Evolutionary conservation across 352 stramenopile species (phyloP).

Genomic region (Pythium periplocum): DNA sequence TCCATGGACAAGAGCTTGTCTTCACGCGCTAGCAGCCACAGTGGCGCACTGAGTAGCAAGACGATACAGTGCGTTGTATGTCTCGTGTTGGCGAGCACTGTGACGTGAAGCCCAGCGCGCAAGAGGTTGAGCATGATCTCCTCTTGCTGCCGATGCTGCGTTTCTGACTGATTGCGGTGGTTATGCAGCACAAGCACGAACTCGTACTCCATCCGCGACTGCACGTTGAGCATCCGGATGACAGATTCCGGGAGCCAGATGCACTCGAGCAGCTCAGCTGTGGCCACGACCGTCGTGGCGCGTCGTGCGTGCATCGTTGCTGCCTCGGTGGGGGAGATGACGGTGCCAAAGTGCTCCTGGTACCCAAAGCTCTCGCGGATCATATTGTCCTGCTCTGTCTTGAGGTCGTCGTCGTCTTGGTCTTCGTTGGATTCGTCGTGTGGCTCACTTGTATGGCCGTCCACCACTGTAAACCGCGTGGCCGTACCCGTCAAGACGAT

Average conservation of each 20-base stretch:
- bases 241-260: slow-evolving; percentile 49
- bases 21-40: slow-evolving; percentile 51
- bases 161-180: slow-evolving; percentile 15
- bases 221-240: slow-evolving; percentile 56
- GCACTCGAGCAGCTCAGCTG: slow-evolving; percentile 36
- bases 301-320: slow-evolving; percentile 14
- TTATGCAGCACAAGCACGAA: slow-evolving; percentile 54
- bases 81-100: slow-evolving; percentile 49
- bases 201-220: slow-evolving; percentile 52
- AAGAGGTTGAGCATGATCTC: slow-evolving; percentile 34
- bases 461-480: slow-evolving; percentile 18
- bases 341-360: slow-evolving; percentile 50
- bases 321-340: slow-evolving; percentile 33
- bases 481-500: slow-evolving; percentile 41
- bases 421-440: slow-evolving; percentile 1
- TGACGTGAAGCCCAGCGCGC: slow-evolving; percentile 41
- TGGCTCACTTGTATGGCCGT: not conserved
- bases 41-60: slow-evolving; percentile 45
- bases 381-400: no score
- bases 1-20: slow-evolving; percentile 66
- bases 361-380: slow-evolving; percentile 32
- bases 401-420: slow-evolving; percentile 7
- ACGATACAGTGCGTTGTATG: slow-evolving; percentile 36
- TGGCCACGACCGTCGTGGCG: slow-evolving; percentile 29
- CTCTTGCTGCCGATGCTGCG: slow-evolving; percentile 27